Conservation (phyloP, 2,329 filamentous ascomycete species). For the Penicillium sp. region DNA sequence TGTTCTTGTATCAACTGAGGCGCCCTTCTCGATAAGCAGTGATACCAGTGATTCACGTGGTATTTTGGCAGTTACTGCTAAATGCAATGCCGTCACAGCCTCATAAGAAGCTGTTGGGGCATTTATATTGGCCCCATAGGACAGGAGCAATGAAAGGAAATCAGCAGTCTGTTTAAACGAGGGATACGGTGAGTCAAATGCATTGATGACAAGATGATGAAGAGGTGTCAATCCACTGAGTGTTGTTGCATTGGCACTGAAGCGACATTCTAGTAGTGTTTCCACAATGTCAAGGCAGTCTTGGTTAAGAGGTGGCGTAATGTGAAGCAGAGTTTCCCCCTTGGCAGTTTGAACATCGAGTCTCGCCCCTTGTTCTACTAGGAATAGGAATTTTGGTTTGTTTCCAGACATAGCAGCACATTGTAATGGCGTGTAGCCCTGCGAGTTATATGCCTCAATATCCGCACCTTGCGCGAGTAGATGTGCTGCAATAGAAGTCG, state of each 20-base stretch:
- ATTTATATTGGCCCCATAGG: slow-evolving; percentile 25
- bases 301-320: slow-evolving; percentile 24
- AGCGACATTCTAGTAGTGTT: slow-evolving; percentile 9
- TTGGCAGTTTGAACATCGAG: slow-evolving; percentile 25
- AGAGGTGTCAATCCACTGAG: slow-evolving; percentile 24
- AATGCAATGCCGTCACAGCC: slow-evolving; percentile 28
- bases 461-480: slow-evolving; percentile 28
- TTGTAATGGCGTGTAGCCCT: slow-evolving; percentile 32
- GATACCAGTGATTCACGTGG: slow-evolving; percentile 18
- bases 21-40: slow-evolving; percentile 24
- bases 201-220: slow-evolving; percentile 7
- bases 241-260: slow-evolving; percentile 19
- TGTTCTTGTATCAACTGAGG: slow-evolving; percentile 17
- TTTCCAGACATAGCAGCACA: slow-evolving; percentile 29
- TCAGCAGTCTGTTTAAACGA: background rate
- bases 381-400: slow-evolving; percentile 25
- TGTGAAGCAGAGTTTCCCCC: slow-evolving; percentile 30
- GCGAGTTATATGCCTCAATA: slow-evolving; percentile 26
- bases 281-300: slow-evolving; percentile 29
- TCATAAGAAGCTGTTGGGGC: slow-evolving; percentile 4
- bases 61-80: slow-evolving; percentile 21
- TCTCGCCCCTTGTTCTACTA: slow-evolving; percentile 25
- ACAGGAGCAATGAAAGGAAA: slow-evolving; percentile 22
- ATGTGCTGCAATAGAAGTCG: slow-evolving; percentile 19
- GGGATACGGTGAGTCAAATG: background rate